Conservation (phyloP, 2,329 filamentous ascomycete species). For the Penicillium janthinellum region DNA sequence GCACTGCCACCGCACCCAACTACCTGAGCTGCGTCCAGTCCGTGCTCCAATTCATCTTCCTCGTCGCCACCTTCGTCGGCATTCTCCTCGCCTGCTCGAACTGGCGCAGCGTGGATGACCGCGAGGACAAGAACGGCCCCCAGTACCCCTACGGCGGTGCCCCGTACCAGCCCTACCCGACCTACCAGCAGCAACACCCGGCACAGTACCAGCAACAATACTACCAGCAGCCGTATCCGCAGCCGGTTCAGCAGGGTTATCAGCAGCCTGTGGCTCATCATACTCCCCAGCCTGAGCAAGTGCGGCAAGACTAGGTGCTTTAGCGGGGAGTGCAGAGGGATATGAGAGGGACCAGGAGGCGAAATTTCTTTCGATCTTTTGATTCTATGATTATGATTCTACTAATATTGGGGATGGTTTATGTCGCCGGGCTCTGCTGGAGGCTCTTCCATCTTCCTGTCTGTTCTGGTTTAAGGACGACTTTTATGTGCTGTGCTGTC, state of each 20-base stretch:
- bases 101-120: conserved; percentile 17
- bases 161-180: conserved; percentile 10
- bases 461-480: neutral
- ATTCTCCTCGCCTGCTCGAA: conserved; percentile 23
- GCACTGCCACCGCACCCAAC: neutral
- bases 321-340: neutral
- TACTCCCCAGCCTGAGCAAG: neutral
- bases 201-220: conserved; percentile 9
- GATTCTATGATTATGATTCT: neutral
- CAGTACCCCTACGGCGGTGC: conserved; percentile 4
- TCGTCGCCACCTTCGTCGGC: conserved; percentile 24
- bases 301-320: neutral
- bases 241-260: neutral
- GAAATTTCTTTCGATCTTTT: neutral
- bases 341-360: neutral
- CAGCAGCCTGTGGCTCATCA: neutral
- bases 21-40: conserved; percentile 14
- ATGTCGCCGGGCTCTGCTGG: neutral
- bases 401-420: neutral
- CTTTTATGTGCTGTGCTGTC: neutral
- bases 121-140: neutral
- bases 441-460: neutral
- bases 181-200: conserved; percentile 6
- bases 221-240: conserved; percentile 1
- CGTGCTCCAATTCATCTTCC: conserved; percentile 23